phyloP scores from a whole-genome alignment of 495 filamentous ascomycete species.

The Daldinia bambusicola region DNA sequence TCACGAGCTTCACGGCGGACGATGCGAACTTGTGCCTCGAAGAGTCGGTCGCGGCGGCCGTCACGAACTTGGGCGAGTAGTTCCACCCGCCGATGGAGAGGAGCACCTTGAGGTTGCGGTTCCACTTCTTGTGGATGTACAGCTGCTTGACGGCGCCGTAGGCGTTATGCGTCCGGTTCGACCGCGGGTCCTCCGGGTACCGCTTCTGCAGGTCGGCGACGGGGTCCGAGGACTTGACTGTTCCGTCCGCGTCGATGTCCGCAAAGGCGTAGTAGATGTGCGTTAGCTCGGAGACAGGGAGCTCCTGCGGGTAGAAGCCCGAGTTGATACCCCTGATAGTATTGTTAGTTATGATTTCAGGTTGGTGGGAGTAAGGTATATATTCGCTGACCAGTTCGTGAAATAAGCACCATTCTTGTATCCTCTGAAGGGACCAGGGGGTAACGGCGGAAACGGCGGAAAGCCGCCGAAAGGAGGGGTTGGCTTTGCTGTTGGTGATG shows the following conservation, averaged over 20 bases:
- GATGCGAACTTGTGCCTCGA: conserved; percentile 69
- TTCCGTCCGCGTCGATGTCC: conserved; percentile 48
- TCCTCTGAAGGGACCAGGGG: conserved; percentile 43
- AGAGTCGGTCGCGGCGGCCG: conserved; percentile 67
- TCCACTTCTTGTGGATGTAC: conserved; percentile 80
- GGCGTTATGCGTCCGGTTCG: conserved; percentile 65
- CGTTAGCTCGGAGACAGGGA: conserved; percentile 87
- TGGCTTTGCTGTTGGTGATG: conserved; percentile 30
- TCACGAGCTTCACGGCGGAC: conserved; percentile 72
- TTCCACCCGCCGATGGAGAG: conserved; percentile 93
- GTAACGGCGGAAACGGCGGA: conserved; percentile 30
- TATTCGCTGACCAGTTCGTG: conserved; percentile 55
- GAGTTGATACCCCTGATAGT: conserved; percentile 36
- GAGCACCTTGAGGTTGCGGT: conserved; percentile 82
- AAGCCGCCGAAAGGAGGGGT: conserved; percentile 8
- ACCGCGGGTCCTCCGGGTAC: conserved; percentile 46
- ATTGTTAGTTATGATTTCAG: conserved; percentile 17
- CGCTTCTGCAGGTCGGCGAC: conserved; percentile 35
- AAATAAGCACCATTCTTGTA: conserved; percentile 58
- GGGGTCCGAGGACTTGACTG: conserved; percentile 42
- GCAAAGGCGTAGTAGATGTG: conserved; percentile 85
- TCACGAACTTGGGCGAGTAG: conserved; percentile 81
- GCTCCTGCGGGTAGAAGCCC: conserved; percentile 71
- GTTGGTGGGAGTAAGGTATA: neutral
- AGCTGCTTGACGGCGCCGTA: conserved; percentile 90